Percentiles rank a stretch among this genome's conserved stretches.
Evolutionary conservation across 805 yeast genomes (phyloP).

Genomic region (Starmerella riodocensis): DNA sequence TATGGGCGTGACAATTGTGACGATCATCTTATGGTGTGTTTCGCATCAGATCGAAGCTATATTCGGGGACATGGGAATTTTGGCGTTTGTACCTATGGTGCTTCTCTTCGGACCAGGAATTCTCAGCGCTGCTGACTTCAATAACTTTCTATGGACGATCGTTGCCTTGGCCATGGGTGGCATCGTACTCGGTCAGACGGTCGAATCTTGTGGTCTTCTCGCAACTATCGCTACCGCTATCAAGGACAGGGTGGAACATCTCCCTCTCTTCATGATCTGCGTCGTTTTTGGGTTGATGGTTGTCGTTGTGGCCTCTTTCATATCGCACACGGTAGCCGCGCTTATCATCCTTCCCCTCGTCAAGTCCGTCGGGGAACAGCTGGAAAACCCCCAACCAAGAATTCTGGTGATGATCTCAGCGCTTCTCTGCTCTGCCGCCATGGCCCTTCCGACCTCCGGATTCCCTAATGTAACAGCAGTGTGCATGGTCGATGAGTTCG

Average conservation of each 20-base stretch:
- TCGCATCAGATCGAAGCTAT: constrained; percentile 57
- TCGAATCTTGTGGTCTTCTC: constrained; percentile 76
- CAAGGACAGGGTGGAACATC: constrained; percentile 48
- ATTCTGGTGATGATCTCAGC: constrained; percentile 55
- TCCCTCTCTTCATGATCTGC: constrained; percentile 60
- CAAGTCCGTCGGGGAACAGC: constrained; percentile 66
- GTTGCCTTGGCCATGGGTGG: constrained; percentile 97
- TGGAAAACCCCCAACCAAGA: constrained; percentile 61
- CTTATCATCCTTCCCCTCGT: constrained; percentile 83
- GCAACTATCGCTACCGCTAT: constrained; percentile 62
- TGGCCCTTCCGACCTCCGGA: constrained; percentile 96
- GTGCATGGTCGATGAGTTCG: constrained; percentile 84
- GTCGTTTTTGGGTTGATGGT: constrained; percentile 71
- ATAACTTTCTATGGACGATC: constrained; percentile 93
- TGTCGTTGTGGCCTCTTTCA: constrained; percentile 79
- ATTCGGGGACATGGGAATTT: constrained; percentile 94
- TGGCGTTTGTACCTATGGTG: constrained; percentile 80
- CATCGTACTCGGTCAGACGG: constrained; percentile 87
- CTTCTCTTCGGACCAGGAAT: constrained; percentile 86
- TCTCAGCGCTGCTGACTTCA: constrained; percentile 77
- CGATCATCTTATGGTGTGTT: constrained; percentile 82
- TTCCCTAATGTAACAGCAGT: constrained; percentile 97
- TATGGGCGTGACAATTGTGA: constrained; percentile 46
- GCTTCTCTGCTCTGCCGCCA: constrained; percentile 76
- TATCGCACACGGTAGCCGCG: constrained; percentile 95